These are phyloP conservation scores for Cinnamomum chago DNA, from an alignment of 164 flowering plant species.

Conservation along the genomic window DNA sequence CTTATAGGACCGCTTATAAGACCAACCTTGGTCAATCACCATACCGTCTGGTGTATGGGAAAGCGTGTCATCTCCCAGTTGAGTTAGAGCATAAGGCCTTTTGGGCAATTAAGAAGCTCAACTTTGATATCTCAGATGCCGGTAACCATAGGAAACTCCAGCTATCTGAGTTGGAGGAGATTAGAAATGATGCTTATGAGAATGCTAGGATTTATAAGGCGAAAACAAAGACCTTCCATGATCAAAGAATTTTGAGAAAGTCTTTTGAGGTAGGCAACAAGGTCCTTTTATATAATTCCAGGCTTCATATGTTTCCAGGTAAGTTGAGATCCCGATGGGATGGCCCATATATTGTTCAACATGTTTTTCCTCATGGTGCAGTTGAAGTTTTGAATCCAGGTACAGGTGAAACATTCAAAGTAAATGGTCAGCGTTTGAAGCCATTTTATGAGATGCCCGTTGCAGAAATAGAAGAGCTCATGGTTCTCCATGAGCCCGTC, in stretches of 20 bases:
- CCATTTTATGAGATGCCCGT: no score
- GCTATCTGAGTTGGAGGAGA: neutral
- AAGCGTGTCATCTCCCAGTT: slow-evolving; percentile 13
- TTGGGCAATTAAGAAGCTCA: slow-evolving; percentile 3
- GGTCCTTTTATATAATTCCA: neutral
- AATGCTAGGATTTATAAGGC: no score
- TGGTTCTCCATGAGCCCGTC: no score
- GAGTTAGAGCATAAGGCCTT: slow-evolving; percentile 16
- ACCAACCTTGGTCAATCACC: slow-evolving; percentile 8
- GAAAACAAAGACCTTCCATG: neutral
- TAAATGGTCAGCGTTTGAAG: no score
- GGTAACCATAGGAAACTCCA: neutral
- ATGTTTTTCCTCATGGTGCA: slow-evolving; percentile 14
- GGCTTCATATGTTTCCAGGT: slow-evolving; percentile 1
- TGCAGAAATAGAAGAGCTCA: no score
- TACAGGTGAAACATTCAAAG: no score
- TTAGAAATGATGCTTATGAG: neutral
- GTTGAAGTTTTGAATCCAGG: no score
- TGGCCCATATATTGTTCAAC: neutral
- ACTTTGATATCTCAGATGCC: neutral
- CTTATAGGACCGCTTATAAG: slow-evolving; percentile 8
- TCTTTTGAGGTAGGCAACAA: neutral
- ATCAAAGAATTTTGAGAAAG: neutral
- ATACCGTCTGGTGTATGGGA: slow-evolving; percentile 10
- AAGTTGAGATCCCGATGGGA: no score